A percentile compares a stretch with the other conserved stretches of the same genome.
Evolutionary conservation across 2,329 filamentous ascomycete species (phyloP).

Genomic region (Aulographum hederae): DNA sequence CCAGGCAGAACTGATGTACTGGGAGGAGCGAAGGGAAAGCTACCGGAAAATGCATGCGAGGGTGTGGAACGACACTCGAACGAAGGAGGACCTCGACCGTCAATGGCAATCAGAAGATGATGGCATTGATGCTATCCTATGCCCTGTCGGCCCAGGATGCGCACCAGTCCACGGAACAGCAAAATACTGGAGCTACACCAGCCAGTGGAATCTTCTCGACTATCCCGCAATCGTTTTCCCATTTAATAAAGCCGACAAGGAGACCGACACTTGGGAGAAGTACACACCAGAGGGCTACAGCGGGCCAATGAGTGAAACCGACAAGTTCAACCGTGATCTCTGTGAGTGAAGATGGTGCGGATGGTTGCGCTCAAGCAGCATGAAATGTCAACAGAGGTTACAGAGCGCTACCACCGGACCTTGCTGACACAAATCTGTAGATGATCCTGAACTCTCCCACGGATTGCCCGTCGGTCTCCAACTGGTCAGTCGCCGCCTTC

Average conservation of each 20-base stretch:
- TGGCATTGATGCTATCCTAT: constrained; percentile 43
- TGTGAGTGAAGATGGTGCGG: constrained; percentile 17
- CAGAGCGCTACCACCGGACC: too few species aligned
- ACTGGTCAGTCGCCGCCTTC: constrained; percentile 31
- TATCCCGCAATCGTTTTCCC: constrained; percentile 47
- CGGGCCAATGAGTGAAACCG: constrained; percentile 1
- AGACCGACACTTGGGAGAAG: neutral
- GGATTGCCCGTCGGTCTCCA: constrained; percentile 34
- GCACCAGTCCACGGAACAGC: constrained; percentile 36
- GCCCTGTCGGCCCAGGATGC: constrained; percentile 36
- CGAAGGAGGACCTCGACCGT: too few species aligned
- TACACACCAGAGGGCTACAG: neutral
- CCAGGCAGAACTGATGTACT: too few species aligned
- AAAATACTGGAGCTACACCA: constrained; percentile 45
- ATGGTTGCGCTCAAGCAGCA: neutral
- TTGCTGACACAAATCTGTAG: constrained; percentile 7
- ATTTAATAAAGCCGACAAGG: constrained; percentile 13
- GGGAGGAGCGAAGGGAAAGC: too few species aligned
- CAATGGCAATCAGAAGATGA: neutral
- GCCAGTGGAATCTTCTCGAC: constrained; percentile 51
- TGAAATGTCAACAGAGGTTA: too few species aligned
- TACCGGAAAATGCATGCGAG: too few species aligned
- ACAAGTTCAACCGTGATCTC: constrained; percentile 24
- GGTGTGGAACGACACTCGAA: too few species aligned
- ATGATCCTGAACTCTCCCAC: constrained; percentile 26